Evolutionary conservation across 768 basidiomycete species (phyloP).

Genomic region (Kwoniella sp.): DNA sequence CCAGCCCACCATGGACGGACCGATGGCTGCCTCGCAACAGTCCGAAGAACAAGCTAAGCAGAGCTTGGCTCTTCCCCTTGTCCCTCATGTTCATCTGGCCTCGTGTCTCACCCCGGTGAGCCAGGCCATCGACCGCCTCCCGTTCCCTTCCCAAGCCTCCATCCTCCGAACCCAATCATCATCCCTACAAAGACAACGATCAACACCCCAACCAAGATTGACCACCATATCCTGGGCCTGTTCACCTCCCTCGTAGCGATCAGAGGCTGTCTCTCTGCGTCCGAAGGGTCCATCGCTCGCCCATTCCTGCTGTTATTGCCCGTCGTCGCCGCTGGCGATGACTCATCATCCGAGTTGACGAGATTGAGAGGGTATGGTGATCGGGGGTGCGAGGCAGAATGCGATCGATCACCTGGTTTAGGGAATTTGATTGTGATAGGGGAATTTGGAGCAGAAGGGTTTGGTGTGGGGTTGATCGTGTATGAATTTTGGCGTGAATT

Average conservation of each 20-base stretch:
- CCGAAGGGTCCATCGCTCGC: background rate
- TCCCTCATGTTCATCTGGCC: too few species aligned
- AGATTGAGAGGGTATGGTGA: background rate
- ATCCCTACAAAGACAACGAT: constrained; percentile 24
- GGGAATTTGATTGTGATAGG: constrained; percentile 8
- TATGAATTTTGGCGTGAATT: constrained; percentile 8
- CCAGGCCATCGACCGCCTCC: constrained; percentile 47
- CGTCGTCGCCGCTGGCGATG: background rate
- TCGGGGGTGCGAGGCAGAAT: background rate
- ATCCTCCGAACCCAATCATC: constrained; percentile 40
- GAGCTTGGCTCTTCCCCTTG: too few species aligned
- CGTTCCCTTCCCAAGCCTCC: constrained; percentile 37
- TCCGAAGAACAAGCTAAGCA: background rate
- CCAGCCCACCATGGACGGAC: too few species aligned
- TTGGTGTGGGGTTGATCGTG: constrained; percentile 9
- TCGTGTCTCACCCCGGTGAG: constrained; percentile 28
- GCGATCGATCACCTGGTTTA: background rate
- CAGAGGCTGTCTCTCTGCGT: constrained; percentile 37
- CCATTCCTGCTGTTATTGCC: background rate
- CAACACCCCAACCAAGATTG: constrained; percentile 18
- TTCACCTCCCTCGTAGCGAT: constrained; percentile 8
- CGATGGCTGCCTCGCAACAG: too few species aligned
- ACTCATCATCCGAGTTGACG: background rate
- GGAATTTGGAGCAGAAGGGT: constrained; percentile 11
- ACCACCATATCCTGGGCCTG: constrained; percentile 4